phyloP scores from a whole-genome alignment of 2,329 filamentous ascomycete species.

The Microdochium nivale region DNA sequence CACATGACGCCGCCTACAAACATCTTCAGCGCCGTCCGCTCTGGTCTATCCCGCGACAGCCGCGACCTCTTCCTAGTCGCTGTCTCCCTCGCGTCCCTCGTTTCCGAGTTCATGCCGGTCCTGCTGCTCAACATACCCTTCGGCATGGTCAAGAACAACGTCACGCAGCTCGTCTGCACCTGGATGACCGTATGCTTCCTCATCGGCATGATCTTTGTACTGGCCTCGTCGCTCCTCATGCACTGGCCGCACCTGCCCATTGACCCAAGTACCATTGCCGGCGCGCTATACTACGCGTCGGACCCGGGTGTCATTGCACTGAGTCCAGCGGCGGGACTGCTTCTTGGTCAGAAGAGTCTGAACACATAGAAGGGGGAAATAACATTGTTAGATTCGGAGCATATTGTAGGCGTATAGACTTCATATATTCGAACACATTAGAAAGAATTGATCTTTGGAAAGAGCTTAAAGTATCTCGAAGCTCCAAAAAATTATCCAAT shows the following conservation, averaged over 20 bases:
- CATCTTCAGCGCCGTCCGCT: constrained; percentile 30
- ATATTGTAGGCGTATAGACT: too few species aligned
- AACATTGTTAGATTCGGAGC: too few species aligned
- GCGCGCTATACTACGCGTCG: constrained; percentile 30
- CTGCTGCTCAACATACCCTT: constrained; percentile 37
- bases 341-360: neutral
- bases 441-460: too few species aligned
- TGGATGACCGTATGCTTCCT: constrained; percentile 26
- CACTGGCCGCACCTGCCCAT: constrained; percentile 33
- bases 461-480: too few species aligned
- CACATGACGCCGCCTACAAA: constrained; percentile 28
- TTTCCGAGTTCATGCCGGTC: constrained; percentile 37
- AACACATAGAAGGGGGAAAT: neutral
- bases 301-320: neutral
- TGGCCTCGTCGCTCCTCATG: constrained; percentile 26
- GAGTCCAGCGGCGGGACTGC: neutral
- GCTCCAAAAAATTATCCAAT: too few species aligned
- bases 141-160: constrained; percentile 28
- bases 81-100: constrained; percentile 27
- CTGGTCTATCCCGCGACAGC: constrained; percentile 17
- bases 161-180: constrained; percentile 28
- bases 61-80: constrained; percentile 24
- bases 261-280: constrained; percentile 31
- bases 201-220: constrained; percentile 26
- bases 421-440: too few species aligned